Conservation (phyloP, 257 asterid species). For the Striga asiatica region DNA sequence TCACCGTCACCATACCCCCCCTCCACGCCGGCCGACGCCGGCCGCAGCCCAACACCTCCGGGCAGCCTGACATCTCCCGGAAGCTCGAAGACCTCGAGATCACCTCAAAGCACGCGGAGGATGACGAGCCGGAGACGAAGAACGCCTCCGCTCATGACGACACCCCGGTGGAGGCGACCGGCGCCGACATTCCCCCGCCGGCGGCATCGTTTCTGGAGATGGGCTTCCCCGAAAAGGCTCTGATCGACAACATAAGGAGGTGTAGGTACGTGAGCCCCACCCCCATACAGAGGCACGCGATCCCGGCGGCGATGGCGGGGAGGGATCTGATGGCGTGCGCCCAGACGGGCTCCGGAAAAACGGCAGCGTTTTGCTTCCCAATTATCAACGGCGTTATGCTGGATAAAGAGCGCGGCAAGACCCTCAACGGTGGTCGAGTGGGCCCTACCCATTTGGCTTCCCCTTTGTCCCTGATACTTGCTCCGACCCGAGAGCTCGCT, state of each 20-base stretch:
- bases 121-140: neutral
- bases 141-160: too few species aligned
- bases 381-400: slow-evolving; percentile 14
- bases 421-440: neutral
- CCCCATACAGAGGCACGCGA: neutral
- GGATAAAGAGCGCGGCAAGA: slow-evolving; percentile 10
- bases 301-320: neutral
- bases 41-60: neutral
- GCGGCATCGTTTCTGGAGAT: slow-evolving; percentile 44
- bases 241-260: neutral
- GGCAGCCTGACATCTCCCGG: slow-evolving; percentile 6
- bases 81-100: slow-evolving; percentile 27
- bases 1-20: slow-evolving; percentile 8
- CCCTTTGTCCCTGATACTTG: slow-evolving; percentile 57
- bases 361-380: slow-evolving; percentile 4
- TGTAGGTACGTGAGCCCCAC: neutral
- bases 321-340: neutral
- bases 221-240: slow-evolving; percentile 17
- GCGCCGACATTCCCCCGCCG: slow-evolving; percentile 48
- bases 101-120: neutral
- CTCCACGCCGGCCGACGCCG: neutral
- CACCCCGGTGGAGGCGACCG: slow-evolving; percentile 42
- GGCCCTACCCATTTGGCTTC: slow-evolving; percentile 19
- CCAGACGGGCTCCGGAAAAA: neutral
- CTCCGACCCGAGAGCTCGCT: slow-evolving; percentile 76